These are phyloP conservation scores for Euphorbia schlechtendalii DNA, from an alignment of 441 rosid genomes.

Conservation along the genomic window DNA sequence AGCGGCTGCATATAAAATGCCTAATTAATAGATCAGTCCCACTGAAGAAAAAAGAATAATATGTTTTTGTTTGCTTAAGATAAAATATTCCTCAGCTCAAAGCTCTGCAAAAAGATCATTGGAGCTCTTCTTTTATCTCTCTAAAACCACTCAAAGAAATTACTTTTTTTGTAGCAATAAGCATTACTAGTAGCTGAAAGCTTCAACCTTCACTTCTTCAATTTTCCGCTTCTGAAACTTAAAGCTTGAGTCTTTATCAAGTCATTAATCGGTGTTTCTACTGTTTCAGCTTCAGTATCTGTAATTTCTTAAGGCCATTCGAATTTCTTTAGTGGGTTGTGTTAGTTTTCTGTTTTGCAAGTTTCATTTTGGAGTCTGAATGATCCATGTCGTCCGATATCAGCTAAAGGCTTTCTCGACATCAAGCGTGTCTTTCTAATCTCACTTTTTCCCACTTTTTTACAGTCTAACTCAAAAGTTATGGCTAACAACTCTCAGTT, in stretches of 20 bases:
- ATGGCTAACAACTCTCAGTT: conserved; percentile 29
- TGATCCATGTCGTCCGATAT: conserved; percentile 90
- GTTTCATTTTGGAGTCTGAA: conserved; percentile 24
- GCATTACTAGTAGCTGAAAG: conserved; percentile 16
- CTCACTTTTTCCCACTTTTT: background rate
- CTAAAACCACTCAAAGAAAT: background rate
- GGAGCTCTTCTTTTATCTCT: conserved; percentile 13
- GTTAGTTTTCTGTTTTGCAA: background rate
- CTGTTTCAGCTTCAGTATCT: conserved; percentile 6
- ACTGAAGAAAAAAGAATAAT: background rate
- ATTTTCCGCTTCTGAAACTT: conserved; percentile 2
- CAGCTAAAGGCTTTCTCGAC: conserved; percentile 38
- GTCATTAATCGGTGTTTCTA: background rate
- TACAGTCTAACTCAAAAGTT: background rate
- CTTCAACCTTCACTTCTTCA: conserved; percentile 8
- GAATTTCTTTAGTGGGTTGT: background rate
- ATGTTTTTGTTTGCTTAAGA: conserved; percentile 8
- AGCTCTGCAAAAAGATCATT: background rate
- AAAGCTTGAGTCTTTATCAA: conserved; percentile 5
- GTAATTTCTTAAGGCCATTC: background rate
- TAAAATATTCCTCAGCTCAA: conserved; percentile 7
- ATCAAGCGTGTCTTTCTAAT: background rate
- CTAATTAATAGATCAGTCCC: conserved; percentile 1
- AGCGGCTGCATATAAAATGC: conserved; percentile 20
- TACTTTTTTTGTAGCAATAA: background rate